phyloP scores from a whole-genome alignment of 768 basidiomycete species.

The Suillus lakei region DNA sequence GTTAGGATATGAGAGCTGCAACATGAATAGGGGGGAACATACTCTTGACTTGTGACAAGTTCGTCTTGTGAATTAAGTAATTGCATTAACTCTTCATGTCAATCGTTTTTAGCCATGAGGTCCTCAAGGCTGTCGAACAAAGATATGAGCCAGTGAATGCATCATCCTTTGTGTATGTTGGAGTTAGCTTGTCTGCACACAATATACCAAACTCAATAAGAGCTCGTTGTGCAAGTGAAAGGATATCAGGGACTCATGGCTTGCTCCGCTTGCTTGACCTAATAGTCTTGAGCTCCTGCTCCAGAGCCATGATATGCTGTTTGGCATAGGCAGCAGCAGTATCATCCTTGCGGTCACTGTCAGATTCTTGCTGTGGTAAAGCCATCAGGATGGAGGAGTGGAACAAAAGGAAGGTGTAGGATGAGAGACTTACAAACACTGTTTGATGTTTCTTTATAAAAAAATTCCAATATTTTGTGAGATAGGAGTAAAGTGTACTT shows the following conservation, averaged over 20 bases:
- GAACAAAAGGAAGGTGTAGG: no score
- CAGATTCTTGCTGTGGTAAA: not conserved
- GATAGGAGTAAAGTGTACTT: no score
- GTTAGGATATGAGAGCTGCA: no score
- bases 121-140: slow-evolving; percentile 13
- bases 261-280: not conserved
- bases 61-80: slow-evolving; percentile 4
- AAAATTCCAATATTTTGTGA: no score
- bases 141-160: slow-evolving; percentile 8
- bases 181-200: not conserved
- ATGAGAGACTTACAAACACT: no score
- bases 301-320: not conserved
- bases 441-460: no score
- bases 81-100: not conserved
- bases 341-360: slow-evolving; percentile 1
- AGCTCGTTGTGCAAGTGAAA: no score
- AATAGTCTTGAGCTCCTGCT: not conserved
- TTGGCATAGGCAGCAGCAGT: not conserved
- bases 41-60: slow-evolving; percentile 9
- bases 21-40: no score
- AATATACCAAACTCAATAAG: no score
- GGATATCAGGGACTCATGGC: no score
- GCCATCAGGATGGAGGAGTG: no score
- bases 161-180: not conserved
- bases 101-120: slow-evolving; percentile 16